Base-by-base conservation (phyloP, 2,329 filamentous ascomycete species). In the Fusarium paranaense region DNA sequence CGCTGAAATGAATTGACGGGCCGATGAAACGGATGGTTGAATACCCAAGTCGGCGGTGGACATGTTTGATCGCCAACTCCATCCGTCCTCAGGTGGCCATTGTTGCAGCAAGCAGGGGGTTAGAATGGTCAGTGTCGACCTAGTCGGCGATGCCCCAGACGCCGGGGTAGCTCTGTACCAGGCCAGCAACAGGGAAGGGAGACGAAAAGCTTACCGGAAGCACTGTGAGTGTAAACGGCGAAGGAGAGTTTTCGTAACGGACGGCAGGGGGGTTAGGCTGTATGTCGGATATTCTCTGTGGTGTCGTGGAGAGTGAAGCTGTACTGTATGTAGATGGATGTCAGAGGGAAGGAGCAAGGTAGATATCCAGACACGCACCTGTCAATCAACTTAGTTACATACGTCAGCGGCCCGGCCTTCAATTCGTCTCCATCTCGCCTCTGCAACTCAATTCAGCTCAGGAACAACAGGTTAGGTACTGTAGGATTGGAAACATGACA, bases 11-110 rank as follows among this genome's bases (percentile, higher is more conserved):
- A 50, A 73, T 35, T 62, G 62, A 67, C 71, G 71, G 72, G 52
- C 69, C 71, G 64, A 66, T 74, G 71, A 74, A 72, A 74, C 71
- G 54, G 62, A 69, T 64, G 64, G 61, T 72, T 74, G 71, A 69
- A 30, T 22, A 30, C 50, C 61, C 42, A 60, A 65, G 69, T 45
- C 72, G 47, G 25, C 52, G 54, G 52, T 40, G 66, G 47, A 33
- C 22, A 61, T 62, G 73, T 73, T 69, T 71, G 72, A 75, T 75
- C 73, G 52, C 52, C 72, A 72, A 40, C 52, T 66, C 65, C 47
- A 56, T 72, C 57, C 64, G 32, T 63, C 59, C 67, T 73, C 71
- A 74, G 71, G 71, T 73, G 64, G 66, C 56, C 50, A 37, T 70
- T 64, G 40, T 58, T 52, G 42, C 42, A 62, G 40, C 38, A 47